phyloP scores from a whole-genome alignment of 495 filamentous ascomycete species.

The Echria macrotheca region DNA sequence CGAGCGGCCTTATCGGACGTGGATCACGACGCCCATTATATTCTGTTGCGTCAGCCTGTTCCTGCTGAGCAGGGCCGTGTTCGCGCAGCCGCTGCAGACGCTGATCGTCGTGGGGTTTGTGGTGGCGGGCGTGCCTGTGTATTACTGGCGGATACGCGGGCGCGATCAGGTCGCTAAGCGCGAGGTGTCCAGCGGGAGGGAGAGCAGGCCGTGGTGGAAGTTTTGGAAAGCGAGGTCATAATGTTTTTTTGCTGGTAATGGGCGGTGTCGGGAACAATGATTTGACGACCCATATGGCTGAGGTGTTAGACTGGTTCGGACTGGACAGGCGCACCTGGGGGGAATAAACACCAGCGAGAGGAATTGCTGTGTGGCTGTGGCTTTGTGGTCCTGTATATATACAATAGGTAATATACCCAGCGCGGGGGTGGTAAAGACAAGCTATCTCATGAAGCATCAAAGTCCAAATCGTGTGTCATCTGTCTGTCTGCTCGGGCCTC shows the following conservation, averaged over 20 bases:
- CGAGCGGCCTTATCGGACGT: slow-evolving; percentile 86
- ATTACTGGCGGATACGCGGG: slow-evolving; percentile 75
- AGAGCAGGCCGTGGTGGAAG: slow-evolving; percentile 33
- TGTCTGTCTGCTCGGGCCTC: too few species aligned
- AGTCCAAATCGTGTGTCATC: too few species aligned
- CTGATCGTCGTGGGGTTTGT: slow-evolving; percentile 80
- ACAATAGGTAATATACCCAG: too few species aligned
- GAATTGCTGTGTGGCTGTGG: too few species aligned
- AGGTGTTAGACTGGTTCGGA: neutral
- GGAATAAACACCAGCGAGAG: too few species aligned
- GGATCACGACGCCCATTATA: slow-evolving; percentile 94
- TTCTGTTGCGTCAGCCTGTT: slow-evolving; percentile 98
- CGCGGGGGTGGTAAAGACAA: too few species aligned
- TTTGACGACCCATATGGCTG: neutral
- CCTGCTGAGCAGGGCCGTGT: slow-evolving; percentile 77
- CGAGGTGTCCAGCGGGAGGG: slow-evolving; percentile 20
- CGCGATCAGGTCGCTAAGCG: slow-evolving; percentile 37
- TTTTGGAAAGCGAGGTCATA: slow-evolving; percentile 37
- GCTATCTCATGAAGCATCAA: too few species aligned
- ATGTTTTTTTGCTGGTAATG: neutral
- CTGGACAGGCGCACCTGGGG: too few species aligned
- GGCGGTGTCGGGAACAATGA: neutral
- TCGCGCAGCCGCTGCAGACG: slow-evolving; percentile 85
- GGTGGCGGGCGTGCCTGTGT: slow-evolving; percentile 75
- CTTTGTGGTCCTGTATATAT: too few species aligned